A percentile compares a stretch with the other conserved stretches of the same genome.
Evolutionary conservation across 495 filamentous ascomycete species (phyloP).

Genomic region (Aspergillus coremiiformis): DNA sequence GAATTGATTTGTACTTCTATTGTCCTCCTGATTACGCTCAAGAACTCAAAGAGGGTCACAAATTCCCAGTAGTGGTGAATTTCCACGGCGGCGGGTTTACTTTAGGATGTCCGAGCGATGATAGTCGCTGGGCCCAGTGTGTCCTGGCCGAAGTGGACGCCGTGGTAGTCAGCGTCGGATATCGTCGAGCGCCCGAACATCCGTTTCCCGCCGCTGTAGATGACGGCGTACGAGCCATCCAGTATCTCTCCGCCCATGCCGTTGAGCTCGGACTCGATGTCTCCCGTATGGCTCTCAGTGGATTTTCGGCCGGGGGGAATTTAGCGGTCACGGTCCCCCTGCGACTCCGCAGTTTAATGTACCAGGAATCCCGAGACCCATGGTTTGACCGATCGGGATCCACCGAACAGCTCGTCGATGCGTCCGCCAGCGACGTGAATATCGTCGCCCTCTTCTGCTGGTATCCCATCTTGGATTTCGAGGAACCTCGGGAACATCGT

Average conservation of each 20-base stretch:
- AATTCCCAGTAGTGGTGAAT: constrained; percentile 58
- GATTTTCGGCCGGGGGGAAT: constrained; percentile 87
- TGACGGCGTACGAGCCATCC: constrained; percentile 62
- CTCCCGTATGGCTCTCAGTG: constrained; percentile 61
- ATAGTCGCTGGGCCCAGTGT: constrained; percentile 58
- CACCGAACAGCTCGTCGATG: constrained; percentile 29
- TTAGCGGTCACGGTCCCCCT: constrained; percentile 75
- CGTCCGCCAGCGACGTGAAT: constrained; percentile 29
- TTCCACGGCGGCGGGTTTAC: constrained; percentile 78
- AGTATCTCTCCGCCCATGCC: constrained; percentile 57
- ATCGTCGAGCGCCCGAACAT: constrained; percentile 69
- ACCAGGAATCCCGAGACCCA: constrained; percentile 19
- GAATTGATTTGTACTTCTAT: constrained; percentile 73
- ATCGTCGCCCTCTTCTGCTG: constrained; percentile 60
- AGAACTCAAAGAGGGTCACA: constrained; percentile 30
- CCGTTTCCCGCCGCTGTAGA: constrained; percentile 73
- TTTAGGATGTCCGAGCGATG: constrained; percentile 61
- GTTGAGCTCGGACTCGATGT: constrained; percentile 49
- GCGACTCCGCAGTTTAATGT: constrained; percentile 42
- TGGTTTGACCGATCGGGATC: constrained; percentile 29
- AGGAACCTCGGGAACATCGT: constrained; percentile 63
- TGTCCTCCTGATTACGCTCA: constrained; percentile 54
- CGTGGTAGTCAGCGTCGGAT: constrained; percentile 63
- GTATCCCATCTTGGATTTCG: constrained; percentile 84
- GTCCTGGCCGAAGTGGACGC: constrained; percentile 50